Conservation (phyloP, 768 basidiomycete species). For the Suillus fuscotomentosus region DNA sequence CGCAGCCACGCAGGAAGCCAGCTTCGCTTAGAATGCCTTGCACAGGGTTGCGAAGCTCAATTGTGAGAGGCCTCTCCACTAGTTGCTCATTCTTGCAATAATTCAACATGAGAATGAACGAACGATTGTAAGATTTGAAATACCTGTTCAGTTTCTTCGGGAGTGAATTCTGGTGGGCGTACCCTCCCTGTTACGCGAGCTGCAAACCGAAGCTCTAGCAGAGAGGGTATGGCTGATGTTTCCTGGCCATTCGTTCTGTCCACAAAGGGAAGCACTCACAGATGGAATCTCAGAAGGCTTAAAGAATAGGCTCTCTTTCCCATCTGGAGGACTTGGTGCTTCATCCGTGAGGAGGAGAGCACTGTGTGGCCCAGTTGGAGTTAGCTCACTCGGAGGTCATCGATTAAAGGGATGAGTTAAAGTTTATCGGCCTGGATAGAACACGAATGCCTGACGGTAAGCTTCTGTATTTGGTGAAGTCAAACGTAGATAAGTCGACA, state of each 20-base stretch:
- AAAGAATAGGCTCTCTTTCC: background rate
- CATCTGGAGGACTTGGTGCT: background rate
- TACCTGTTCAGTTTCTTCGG: background rate
- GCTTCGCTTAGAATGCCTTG: background rate
- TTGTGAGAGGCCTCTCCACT: background rate
- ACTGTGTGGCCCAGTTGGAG: no score
- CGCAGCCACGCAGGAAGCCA: background rate
- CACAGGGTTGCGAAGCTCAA: background rate
- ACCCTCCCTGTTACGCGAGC: background rate
- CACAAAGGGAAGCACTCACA: background rate
- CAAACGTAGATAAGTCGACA: background rate
- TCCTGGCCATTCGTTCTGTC: background rate
- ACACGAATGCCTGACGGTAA: no score
- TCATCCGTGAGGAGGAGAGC: no score
- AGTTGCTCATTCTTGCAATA: background rate
- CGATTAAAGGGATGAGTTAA: fast-evolving
- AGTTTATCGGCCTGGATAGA: no score
- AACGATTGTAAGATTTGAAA: background rate
- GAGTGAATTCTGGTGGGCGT: background rate
- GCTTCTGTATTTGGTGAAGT: background rate
- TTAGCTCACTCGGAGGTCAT: background rate
- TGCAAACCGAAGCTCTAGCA: background rate
- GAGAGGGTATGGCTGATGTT: background rate
- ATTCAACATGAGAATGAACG: background rate
- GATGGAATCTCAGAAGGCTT: background rate